Percentiles rank a stretch among this genome's conserved stretches.
Evolutionary conservation across 2,329 filamentous ascomycete genomes (phyloP).

Genomic region (Pseudopithomyces chartarum): DNA sequence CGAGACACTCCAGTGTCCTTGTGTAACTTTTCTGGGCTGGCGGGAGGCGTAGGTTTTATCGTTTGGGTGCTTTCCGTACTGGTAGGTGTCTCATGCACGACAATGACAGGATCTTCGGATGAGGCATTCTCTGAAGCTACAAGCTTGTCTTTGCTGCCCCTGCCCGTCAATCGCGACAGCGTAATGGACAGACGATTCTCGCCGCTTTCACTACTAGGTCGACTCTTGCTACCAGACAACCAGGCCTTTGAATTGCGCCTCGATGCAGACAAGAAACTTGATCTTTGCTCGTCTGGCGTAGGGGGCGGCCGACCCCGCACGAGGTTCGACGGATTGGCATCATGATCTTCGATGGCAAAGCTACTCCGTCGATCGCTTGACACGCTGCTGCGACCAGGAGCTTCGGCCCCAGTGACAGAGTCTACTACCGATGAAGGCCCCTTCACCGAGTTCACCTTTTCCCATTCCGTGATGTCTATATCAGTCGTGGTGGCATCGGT

Average conservation of each 20-base stretch:
- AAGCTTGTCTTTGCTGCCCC: constrained; percentile 51
- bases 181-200: constrained; percentile 50
- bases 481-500: constrained; percentile 18
- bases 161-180: constrained; percentile 45
- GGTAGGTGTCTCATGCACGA: constrained; percentile 27
- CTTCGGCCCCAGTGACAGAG: constrained; percentile 24
- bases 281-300: constrained; percentile 52
- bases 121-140: constrained; percentile 22
- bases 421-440: constrained; percentile 15
- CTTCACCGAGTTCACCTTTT: constrained; percentile 23
- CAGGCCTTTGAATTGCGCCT: constrained; percentile 39
- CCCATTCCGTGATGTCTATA: constrained; percentile 30
- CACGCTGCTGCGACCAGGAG: constrained; percentile 38
- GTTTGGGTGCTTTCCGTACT: constrained; percentile 19
- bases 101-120: constrained; percentile 34
- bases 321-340: constrained; percentile 31
- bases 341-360: constrained; percentile 47
- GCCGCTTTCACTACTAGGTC: constrained; percentile 49
- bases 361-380: constrained; percentile 48
- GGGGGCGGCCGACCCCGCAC: constrained; percentile 42
- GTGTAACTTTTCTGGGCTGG: constrained; percentile 27
- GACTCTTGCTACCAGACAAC: constrained; percentile 44
- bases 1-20: constrained; percentile 26
- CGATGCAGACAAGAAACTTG: constrained; percentile 37
- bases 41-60: constrained; percentile 8